Percentiles rank a stretch among this genome's conserved stretches.
phyloP scores from a whole-genome alignment of 2,329 filamentous ascomycete genomes.

The Allantophomopsis cytisporea region DNA sequence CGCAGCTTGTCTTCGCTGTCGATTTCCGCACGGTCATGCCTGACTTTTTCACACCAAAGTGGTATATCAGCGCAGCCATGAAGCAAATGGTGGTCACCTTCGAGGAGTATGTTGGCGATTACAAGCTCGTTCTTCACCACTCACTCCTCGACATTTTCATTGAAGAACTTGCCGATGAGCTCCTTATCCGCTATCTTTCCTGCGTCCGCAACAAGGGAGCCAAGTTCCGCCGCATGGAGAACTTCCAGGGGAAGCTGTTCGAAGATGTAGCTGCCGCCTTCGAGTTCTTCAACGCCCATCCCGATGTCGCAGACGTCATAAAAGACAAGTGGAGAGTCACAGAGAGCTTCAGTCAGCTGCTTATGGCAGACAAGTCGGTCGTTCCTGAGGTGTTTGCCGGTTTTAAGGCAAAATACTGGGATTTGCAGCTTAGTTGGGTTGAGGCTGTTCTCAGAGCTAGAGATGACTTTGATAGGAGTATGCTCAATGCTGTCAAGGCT shows the following conservation, averaged over 20 bases:
- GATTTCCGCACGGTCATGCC: conserved; percentile 77
- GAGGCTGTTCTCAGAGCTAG: conserved; percentile 76
- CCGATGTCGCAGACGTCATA: conserved; percentile 58
- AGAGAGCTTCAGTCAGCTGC: conserved; percentile 65
- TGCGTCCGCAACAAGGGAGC: conserved; percentile 80
- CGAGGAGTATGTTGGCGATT: conserved; percentile 87
- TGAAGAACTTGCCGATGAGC: conserved; percentile 84
- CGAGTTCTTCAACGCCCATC: conserved; percentile 60
- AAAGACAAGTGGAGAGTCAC: conserved; percentile 90
- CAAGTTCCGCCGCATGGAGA: conserved; percentile 76
- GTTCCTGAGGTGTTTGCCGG: conserved; percentile 67
- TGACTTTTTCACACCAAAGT: conserved; percentile 81
- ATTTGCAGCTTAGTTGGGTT: conserved; percentile 89
- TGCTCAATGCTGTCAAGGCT: conserved; percentile 80
- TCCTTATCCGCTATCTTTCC: conserved; percentile 74
- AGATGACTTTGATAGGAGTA: conserved; percentile 86
- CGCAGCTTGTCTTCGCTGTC: conserved; percentile 73
- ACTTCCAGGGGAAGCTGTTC: conserved; percentile 85
- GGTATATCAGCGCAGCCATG: conserved; percentile 81
- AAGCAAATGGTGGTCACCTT: conserved; percentile 91
- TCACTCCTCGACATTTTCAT: conserved; percentile 83
- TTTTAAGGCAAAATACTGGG: conserved; percentile 85
- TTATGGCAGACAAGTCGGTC: conserved; percentile 61
- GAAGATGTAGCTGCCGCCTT: conserved; percentile 87
- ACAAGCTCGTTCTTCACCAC: conserved; percentile 70